Percentiles rank a stretch among this genome's conserved stretches.
phyloP scores from a whole-genome alignment of 164 flowering plant species.

The Magnolia kwangsiensis region DNA sequence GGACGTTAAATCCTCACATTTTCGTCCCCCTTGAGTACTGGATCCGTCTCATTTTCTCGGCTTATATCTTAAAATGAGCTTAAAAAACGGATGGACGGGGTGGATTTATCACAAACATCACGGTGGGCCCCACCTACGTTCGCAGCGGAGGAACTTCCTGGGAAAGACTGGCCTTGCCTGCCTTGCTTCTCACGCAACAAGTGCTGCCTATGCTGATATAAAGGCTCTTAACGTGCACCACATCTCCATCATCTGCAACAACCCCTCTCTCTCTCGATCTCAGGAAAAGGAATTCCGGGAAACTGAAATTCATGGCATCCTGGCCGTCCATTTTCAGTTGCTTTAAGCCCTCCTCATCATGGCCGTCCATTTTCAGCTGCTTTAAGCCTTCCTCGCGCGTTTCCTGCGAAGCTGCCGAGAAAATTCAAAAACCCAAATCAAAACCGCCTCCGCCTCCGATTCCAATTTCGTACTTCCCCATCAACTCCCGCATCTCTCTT shows the following conservation, averaged over 20 bases:
- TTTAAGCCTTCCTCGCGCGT: background rate
- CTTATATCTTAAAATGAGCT: too few species aligned
- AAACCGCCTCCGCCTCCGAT: background rate
- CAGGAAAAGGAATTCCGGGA: background rate
- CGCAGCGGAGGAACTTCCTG: too few species aligned
- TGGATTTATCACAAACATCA: too few species aligned
- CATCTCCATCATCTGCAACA: background rate
- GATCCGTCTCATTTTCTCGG: too few species aligned
- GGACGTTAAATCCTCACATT: too few species aligned
- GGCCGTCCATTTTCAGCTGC: background rate
- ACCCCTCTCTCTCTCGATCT: too few species aligned
- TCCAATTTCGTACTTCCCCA: background rate
- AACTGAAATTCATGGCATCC: background rate
- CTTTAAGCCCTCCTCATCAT: background rate
- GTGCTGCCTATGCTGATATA: background rate
- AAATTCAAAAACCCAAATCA: background rate
- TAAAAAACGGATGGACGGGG: too few species aligned
- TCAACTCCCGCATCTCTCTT: conserved; percentile 1
- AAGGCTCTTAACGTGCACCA: background rate
- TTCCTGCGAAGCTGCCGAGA: background rate
- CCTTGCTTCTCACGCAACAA: background rate
- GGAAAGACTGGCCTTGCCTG: too few species aligned
- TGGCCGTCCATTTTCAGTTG: background rate
- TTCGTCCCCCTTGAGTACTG: too few species aligned
- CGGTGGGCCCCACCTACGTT: too few species aligned